phyloP scores from a whole-genome alignment of 805 yeast genomes.

The Sungouiella blattae region DNA sequence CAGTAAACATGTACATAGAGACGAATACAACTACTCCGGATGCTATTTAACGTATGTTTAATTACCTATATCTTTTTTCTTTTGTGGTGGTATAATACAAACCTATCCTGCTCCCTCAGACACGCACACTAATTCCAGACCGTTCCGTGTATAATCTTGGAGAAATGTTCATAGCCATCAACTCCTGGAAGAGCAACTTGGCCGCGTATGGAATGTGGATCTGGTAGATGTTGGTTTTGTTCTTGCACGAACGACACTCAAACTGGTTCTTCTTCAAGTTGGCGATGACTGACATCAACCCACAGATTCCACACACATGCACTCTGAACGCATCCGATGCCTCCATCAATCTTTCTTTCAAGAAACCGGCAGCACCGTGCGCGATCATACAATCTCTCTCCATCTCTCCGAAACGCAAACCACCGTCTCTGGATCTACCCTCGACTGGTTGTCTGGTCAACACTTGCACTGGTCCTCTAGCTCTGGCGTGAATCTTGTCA shows the following conservation, averaged over 20 bases:
- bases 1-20: slow-evolving; percentile 13
- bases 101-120: slow-evolving; percentile 8
- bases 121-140: slow-evolving; percentile 51
- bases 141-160: slow-evolving; percentile 97
- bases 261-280: slow-evolving; percentile 95
- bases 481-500: slow-evolving; percentile 99
- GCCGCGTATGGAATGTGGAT: slow-evolving; percentile 98
- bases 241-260: slow-evolving; percentile 97
- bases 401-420: slow-evolving; percentile 98
- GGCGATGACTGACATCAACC: slow-evolving; percentile 96
- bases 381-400: slow-evolving; percentile 99
- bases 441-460: slow-evolving; percentile 98
- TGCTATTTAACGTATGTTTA: slow-evolving; percentile 3
- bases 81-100: slow-evolving; percentile 6
- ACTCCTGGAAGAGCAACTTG: slow-evolving; percentile 94
- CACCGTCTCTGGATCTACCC: slow-evolving; percentile 99
- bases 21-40: too few species aligned
- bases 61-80: slow-evolving; percentile 2
- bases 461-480: slow-evolving; percentile 98
- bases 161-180: slow-evolving; percentile 98
- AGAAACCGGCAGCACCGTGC: slow-evolving; percentile 68
- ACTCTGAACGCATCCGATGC: slow-evolving; percentile 99
- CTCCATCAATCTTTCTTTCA: slow-evolving; percentile 87
- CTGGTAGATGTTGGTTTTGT: slow-evolving; percentile 97
- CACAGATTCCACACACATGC: slow-evolving; percentile 97